phyloP scores from a whole-genome alignment of 306 rosid genomes.

The Casuarina glauca region DNA sequence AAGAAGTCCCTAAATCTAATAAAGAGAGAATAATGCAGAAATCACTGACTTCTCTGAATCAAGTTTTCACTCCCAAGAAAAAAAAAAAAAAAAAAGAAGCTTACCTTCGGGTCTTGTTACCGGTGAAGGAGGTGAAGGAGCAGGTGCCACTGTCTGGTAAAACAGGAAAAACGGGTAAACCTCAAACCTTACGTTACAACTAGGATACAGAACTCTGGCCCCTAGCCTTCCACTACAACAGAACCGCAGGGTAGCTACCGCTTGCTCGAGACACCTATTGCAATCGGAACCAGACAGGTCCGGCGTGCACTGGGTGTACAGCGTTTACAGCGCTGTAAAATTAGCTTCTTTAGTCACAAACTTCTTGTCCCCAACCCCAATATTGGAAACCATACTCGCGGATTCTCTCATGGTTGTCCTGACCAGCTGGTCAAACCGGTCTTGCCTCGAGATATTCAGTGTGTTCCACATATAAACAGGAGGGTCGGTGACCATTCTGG shows the following conservation, averaged over 20 bases:
- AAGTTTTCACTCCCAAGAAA: no score
- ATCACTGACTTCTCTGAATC: no score
- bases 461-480: no score
- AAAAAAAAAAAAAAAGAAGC: no score
- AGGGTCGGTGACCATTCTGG: no score
- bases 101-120: neutral
- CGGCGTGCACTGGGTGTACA: constrained; percentile 10
- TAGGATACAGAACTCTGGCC: neutral
- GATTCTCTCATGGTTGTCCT: neutral
- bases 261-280: neutral
- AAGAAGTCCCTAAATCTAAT: no score
- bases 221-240: neutral
- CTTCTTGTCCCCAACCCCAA: neutral
- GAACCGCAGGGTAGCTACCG: neutral
- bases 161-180: neutral
- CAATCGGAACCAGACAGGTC: neutral
- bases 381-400: neutral
- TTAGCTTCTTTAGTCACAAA: no score
- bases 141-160: neutral
- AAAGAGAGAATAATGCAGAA: no score
- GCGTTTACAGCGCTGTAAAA: neutral
- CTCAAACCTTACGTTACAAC: neutral
- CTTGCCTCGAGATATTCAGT: neutral
- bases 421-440: neutral
- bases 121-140: neutral